Conservation (phyloP, 2,329 filamentous ascomycete species). For the Cytospora schulzeri region DNA sequence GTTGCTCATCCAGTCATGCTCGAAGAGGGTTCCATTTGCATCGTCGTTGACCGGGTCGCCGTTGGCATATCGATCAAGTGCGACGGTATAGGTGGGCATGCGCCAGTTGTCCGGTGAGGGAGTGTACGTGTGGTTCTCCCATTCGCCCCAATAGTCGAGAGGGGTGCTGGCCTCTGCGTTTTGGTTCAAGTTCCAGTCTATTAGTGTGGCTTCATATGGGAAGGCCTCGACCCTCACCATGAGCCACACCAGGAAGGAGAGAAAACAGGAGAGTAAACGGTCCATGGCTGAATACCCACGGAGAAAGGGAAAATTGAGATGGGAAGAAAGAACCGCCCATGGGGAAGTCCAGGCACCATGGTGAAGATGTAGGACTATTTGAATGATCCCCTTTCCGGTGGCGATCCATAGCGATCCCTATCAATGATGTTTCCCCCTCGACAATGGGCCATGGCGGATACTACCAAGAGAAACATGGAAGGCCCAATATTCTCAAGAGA, state of each 20-base stretch:
- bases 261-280: neutral
- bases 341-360: slow-evolving; percentile 13
- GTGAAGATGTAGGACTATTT: slow-evolving; percentile 17
- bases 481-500: neutral
- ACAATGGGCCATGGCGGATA: neutral
- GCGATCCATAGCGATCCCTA: slow-evolving; percentile 18
- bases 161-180: slow-evolving; percentile 8
- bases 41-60: slow-evolving; percentile 65
- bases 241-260: slow-evolving; percentile 23
- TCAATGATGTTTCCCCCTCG: slow-evolving; percentile 13
- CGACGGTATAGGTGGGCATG: slow-evolving; percentile 53
- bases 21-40: slow-evolving; percentile 59
- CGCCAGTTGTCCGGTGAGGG: slow-evolving; percentile 26
- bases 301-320: neutral
- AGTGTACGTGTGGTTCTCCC: slow-evolving; percentile 21
- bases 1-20: slow-evolving; percentile 59
- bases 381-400: slow-evolving; percentile 13
- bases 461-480: neutral
- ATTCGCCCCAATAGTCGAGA: slow-evolving; percentile 27
- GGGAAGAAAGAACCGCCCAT: slow-evolving; percentile 10
- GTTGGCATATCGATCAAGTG: slow-evolving; percentile 63
- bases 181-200: slow-evolving; percentile 25
- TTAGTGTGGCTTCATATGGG: slow-evolving; percentile 22
- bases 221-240: slow-evolving; percentile 12
- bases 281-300: slow-evolving; percentile 5